A percentile compares a stretch with the other conserved stretches of the same genome.
Evolutionary conservation across 495 filamentous ascomycete species (phyloP).

Genomic region (Neurospora hispaniola): DNA sequence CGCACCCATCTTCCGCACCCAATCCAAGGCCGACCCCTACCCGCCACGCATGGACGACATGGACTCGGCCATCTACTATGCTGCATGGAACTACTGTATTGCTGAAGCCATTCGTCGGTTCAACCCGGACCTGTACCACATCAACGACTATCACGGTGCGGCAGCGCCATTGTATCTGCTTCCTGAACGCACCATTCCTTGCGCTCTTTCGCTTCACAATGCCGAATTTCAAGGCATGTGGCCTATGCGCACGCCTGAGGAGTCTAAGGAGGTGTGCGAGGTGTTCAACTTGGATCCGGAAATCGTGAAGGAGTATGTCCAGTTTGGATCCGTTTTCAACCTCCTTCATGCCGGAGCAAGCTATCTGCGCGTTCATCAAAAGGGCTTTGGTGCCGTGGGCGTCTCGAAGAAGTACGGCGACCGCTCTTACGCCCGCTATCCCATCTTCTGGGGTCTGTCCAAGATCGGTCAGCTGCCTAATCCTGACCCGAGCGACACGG

Average conservation of each 20-base stretch:
- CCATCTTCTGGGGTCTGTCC: conserved; percentile 65
- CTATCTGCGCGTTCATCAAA: conserved; percentile 59
- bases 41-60: conserved; percentile 63
- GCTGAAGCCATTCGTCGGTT: conserved; percentile 46
- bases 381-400: conserved; percentile 63
- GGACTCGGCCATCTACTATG: conserved; percentile 62
- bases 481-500: conserved; percentile 62
- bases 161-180: conserved; percentile 58
- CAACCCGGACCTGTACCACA: conserved; percentile 61
- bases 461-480: conserved; percentile 63
- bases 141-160: conserved; percentile 71
- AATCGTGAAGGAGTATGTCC: conserved; percentile 42
- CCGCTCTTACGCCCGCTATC: conserved; percentile 60
- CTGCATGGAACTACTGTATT: conserved; percentile 63
- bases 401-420: conserved; percentile 68
- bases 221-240: conserved; percentile 67
- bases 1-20: conserved; percentile 57
- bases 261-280: conserved; percentile 53
- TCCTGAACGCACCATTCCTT: conserved; percentile 44
- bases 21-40: conserved; percentile 54
- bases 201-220: conserved; percentile 40
- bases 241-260: conserved; percentile 56
- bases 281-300: conserved; percentile 51
- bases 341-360: conserved; percentile 59
- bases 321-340: conserved; percentile 59